phyloP scores from a whole-genome alignment of 768 basidiomycete genomes.

The Lyophyllum atratum region DNA sequence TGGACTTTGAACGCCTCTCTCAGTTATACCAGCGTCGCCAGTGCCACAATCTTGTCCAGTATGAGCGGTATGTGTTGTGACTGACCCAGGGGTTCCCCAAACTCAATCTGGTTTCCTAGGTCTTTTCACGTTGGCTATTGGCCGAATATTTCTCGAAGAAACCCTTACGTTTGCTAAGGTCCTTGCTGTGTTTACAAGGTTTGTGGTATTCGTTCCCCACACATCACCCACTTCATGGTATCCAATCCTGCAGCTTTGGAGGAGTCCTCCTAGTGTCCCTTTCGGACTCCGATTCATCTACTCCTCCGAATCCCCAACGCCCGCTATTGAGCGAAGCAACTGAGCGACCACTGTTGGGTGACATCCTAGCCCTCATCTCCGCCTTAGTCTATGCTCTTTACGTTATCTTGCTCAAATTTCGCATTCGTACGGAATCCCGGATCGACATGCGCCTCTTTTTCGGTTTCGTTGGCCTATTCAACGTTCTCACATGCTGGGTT shows the following conservation, averaged over 20 bases:
- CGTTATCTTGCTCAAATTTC: slow-evolving; percentile 79
- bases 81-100: not conserved
- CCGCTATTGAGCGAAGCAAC: slow-evolving; percentile 6
- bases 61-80: slow-evolving; percentile 71
- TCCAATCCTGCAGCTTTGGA: slow-evolving; percentile 52
- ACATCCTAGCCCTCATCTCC: slow-evolving; percentile 76
- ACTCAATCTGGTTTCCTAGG: slow-evolving; percentile 46
- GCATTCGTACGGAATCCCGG: slow-evolving; percentile 70
- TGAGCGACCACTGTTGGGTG: slow-evolving; percentile 61
- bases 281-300: slow-evolving; percentile 59
- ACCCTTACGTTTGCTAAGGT: slow-evolving; percentile 71
- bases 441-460: slow-evolving; percentile 89
- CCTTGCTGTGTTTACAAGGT: slow-evolving; percentile 81
- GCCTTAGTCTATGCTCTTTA: slow-evolving; percentile 82
- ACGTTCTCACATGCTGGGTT: slow-evolving; percentile 67
- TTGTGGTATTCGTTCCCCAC: not conserved
- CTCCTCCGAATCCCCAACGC: not conserved
- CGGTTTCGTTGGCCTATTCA: slow-evolving; percentile 84
- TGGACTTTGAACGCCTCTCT: slow-evolving; percentile 87
- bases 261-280: slow-evolving; percentile 90
- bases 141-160: slow-evolving; percentile 83
- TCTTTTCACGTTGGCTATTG: slow-evolving; percentile 89
- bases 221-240: not conserved
- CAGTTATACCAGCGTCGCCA: slow-evolving; percentile 90
- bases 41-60: slow-evolving; percentile 85